phyloP scores from a whole-genome alignment of 345 rosid species.

The Populus davidiana region DNA sequence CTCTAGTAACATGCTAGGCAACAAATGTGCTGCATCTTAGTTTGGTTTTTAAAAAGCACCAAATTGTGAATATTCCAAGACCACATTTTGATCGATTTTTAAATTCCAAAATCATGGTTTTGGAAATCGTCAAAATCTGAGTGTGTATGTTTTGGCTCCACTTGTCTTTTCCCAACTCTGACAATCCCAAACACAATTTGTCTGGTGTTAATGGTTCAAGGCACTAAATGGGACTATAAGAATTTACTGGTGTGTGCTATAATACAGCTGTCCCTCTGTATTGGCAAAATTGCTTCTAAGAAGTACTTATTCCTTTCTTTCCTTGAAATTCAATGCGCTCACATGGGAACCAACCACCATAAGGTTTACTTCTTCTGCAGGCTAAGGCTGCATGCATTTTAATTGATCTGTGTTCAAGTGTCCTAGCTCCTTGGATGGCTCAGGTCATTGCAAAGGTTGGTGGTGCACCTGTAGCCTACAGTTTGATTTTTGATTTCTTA shows the following conservation, averaged over 20 bases:
- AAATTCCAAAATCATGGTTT: no score
- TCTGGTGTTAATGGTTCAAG: not conserved
- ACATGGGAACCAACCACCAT: conserved; percentile 11
- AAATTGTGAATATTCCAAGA: no score
- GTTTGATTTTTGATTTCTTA: conserved; percentile 1
- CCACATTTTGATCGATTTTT: no score
- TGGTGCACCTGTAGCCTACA: conserved; percentile 5
- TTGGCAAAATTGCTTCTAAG: not conserved
- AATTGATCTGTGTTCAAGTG: conserved; percentile 70
- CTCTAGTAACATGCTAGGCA: no score
- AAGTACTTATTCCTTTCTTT: not conserved
- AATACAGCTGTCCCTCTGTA: not conserved
- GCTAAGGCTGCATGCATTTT: conserved; percentile 80
- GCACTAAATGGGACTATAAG: not conserved
- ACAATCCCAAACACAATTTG: not conserved
- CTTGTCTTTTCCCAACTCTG: no score
- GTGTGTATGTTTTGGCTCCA: no score
- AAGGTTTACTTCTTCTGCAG: conserved; percentile 36
- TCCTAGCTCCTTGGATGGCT: conserved; percentile 72
- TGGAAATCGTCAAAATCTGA: no score
- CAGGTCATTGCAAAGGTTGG: conserved; percentile 76
- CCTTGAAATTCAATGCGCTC: not conserved
- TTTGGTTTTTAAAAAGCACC: no score
- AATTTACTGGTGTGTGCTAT: not conserved
- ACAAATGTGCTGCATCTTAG: no score